These are phyloP conservation scores for Termitomyces sp. DNA, from an alignment of 768 basidiomycete genomes.

Conservation along the genomic window DNA sequence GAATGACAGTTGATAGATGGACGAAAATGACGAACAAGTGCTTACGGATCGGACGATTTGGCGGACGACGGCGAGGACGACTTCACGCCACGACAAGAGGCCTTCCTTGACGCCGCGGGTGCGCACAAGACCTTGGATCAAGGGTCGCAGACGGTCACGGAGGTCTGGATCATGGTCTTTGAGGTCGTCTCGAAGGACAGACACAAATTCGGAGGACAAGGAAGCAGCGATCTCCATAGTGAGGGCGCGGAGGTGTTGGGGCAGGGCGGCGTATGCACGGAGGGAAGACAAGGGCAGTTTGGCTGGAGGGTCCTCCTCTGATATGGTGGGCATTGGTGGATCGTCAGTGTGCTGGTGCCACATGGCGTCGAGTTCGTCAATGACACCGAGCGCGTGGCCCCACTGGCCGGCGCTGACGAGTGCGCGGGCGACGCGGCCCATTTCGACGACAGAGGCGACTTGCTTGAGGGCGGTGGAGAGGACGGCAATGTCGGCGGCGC, in stretches of 20 bases:
- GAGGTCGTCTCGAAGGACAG: constrained; percentile 62
- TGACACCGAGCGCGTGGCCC: constrained; percentile 74
- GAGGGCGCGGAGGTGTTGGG: constrained; percentile 63
- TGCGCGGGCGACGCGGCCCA: constrained; percentile 62
- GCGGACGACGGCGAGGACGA: constrained; percentile 56
- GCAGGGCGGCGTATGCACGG: constrained; percentile 69
- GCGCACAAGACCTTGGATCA: constrained; percentile 72
- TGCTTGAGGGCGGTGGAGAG: constrained; percentile 61
- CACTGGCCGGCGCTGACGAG: constrained; percentile 86
- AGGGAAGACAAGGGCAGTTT: constrained; percentile 61
- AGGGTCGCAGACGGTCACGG: constrained; percentile 61
- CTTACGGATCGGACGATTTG: constrained; percentile 56
- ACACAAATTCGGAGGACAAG: constrained; percentile 73
- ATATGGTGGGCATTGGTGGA: no score
- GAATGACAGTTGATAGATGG: not conserved
- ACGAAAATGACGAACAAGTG: constrained; percentile 2
- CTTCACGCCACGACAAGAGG: constrained; percentile 62
- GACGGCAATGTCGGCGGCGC: constrained; percentile 51
- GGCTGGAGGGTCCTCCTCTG: no score
- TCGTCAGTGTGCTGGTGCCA: no score
- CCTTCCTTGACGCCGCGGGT: constrained; percentile 70
- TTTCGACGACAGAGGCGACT: constrained; percentile 70
- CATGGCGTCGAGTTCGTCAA: constrained; percentile 60
- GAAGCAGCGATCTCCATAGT: constrained; percentile 73
- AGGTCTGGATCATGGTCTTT: constrained; percentile 39